Percentiles rank a stretch among this genome's conserved stretches.
Evolutionary conservation across 2,329 filamentous ascomycete genomes (phyloP).

Genomic region (Colletotrichum higginsianum): DNA sequence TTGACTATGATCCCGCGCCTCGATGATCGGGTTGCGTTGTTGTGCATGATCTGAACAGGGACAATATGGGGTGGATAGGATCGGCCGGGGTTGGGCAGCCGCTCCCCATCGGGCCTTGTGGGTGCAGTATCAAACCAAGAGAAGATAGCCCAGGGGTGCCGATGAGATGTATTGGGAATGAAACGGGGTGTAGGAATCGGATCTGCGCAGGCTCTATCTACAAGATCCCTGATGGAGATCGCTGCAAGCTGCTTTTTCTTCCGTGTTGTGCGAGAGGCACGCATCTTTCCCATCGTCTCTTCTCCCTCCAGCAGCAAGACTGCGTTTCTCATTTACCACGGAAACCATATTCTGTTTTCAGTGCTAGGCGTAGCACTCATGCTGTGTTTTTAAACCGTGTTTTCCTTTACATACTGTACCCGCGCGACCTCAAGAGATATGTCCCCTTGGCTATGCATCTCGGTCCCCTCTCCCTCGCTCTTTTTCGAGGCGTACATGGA

Average conservation of each 20-base stretch:
- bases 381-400: no score
- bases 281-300: no score
- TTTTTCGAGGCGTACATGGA: conserved; percentile 12
- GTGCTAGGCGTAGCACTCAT: no score
- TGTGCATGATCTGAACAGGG: conserved; percentile 12
- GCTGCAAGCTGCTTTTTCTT: neutral
- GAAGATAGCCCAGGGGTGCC: neutral
- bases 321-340: no score
- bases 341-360: no score
- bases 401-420: no score
- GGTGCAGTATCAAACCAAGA: no score
- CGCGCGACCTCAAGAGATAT: no score
- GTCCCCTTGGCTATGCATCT: no score
- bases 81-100: conserved; percentile 8
- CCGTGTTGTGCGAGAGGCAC: conserved; percentile 8
- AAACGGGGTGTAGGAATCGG: neutral
- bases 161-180: neutral
- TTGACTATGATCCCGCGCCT: neutral
- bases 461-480: neutral
- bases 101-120: neutral
- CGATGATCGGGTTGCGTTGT: conserved; percentile 3
- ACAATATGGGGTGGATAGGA: conserved; percentile 1
- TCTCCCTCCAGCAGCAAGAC: no score
- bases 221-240: conserved; percentile 36
- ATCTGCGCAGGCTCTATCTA: neutral